Base-by-base conservation (phyloP, 2,329 filamentous ascomycete genomes). In the Beauveria australis region DNA sequence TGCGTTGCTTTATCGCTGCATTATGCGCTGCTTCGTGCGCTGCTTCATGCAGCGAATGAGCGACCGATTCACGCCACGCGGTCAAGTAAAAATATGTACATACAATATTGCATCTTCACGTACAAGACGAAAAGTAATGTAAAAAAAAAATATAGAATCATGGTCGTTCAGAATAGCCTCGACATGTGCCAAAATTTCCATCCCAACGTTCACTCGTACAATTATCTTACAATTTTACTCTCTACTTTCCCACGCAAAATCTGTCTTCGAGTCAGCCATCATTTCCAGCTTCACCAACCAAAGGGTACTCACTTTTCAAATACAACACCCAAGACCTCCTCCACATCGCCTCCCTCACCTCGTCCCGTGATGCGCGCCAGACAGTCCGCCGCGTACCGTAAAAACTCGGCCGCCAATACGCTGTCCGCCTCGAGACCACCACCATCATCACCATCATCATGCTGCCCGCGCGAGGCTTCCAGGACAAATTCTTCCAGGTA, bases 241-340 rank as follows among this genome's bases (percentile, higher is more conserved):
- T 1, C 43, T 48, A 82, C 66, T 82, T 82, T 66, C 80, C 80
- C 46, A 84, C 80, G 67, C 81, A 84, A 63, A 84, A 84, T 63
- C 81, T 83, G 66, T 33, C 54, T 1, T 30, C 24, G 30, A 51
- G 40, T 57, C 24, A 59, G 54, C 28, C 59, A 48, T 9, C 30
- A 28, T 52, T 49, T 40, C 12, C 16, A 8, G 19, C 26, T 19
- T 19, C n/a, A 53, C 22, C 41, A 4, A 43, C n/a, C 9, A 54
- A 26, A 24, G 22, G 12, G 26, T 12, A 83, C 84, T 79, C 77
- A 96, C 90, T 96, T 97, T 73, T 97, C 93, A 76, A 99, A 99
- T 4, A 99, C 92, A 24, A 99, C 92, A 0, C 94, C 94, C 49
- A 99, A 76, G 8, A 99, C 91, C 70, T 97, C 94, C 72, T 99